Percentiles rank a stretch among this genome's conserved stretches.
Evolutionary conservation across 2,329 filamentous ascomycete genomes (phyloP).

Genomic region (Rhytidhysteron rufulum): DNA sequence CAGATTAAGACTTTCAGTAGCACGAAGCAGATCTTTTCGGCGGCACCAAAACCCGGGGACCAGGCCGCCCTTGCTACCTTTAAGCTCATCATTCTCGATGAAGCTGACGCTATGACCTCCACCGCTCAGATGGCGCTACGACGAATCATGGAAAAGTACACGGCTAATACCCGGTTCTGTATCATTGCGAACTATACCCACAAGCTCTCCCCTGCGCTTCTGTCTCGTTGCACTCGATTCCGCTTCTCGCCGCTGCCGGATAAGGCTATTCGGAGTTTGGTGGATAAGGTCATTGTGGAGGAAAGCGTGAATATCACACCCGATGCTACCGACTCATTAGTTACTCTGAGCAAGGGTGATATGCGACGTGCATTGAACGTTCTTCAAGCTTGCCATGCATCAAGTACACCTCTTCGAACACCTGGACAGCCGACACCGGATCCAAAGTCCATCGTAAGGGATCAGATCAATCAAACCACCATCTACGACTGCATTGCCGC

Average conservation of each 20-base stretch:
- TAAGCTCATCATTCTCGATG: constrained; percentile 96
- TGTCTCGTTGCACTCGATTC: constrained; percentile 92
- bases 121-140: constrained; percentile 96
- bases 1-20: constrained; percentile 99
- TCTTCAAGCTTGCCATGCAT: constrained; percentile 92
- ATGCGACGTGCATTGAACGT: constrained; percentile 96
- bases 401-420: constrained; percentile 61
- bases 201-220: constrained; percentile 87
- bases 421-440: constrained; percentile 45
- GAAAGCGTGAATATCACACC: constrained; percentile 79
- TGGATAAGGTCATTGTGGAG: constrained; percentile 85
- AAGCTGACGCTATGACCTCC: constrained; percentile 99
- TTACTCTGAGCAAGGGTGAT: constrained; percentile 86
- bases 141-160: constrained; percentile 99
- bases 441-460: constrained; percentile 63
- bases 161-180: constrained; percentile 94
- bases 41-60: constrained; percentile 48
- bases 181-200: constrained; percentile 99
- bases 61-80: constrained; percentile 62
- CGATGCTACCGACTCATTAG: constrained; percentile 77
- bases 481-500: constrained; percentile 98
- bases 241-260: constrained; percentile 92
- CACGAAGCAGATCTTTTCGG: constrained; percentile 95
- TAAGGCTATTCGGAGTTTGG: constrained; percentile 74
- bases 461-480: constrained; percentile 83